A percentile compares a stretch with the other conserved stretches of the same genome.
These are phyloP conservation scores for Penicillium egyptiacum DNA, from an alignment of 495 filamentous ascomycete species.

Conservation along the genomic window DNA sequence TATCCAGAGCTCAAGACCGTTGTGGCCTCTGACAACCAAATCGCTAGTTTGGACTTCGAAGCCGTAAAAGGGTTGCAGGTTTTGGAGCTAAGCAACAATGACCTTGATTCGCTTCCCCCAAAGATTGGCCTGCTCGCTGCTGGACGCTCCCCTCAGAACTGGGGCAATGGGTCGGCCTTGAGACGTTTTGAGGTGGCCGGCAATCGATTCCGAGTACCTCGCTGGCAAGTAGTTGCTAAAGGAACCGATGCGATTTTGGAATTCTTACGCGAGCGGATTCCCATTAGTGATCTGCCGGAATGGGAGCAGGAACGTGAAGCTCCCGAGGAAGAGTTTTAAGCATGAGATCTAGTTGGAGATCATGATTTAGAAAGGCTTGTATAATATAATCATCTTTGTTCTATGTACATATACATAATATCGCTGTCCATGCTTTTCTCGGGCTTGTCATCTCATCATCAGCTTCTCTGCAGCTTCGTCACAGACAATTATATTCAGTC, in stretches of 20 bases:
- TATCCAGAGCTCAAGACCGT: slow-evolving; percentile 70
- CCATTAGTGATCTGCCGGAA: slow-evolving; percentile 55
- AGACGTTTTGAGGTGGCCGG: slow-evolving; percentile 66
- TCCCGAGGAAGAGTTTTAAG: slow-evolving; percentile 17
- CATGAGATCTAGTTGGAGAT: slow-evolving; percentile 2
- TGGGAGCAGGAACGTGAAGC: slow-evolving; percentile 35
- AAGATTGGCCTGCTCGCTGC: slow-evolving; percentile 68
- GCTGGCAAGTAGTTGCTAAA: slow-evolving; percentile 79
- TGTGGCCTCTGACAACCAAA: slow-evolving; percentile 72
- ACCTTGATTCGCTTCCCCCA: slow-evolving; percentile 73
- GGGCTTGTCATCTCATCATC: slow-evolving; percentile 7
- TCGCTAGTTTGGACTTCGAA: slow-evolving; percentile 70
- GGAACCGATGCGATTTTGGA: slow-evolving; percentile 84
- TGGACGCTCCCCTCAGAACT: slow-evolving; percentile 44
- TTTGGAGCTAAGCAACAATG: slow-evolving; percentile 79
- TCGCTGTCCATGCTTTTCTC: slow-evolving; percentile 15
- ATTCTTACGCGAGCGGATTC: slow-evolving; percentile 79
- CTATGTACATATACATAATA: slow-evolving; percentile 20
- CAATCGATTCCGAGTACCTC: slow-evolving; percentile 83
- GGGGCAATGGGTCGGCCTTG: slow-evolving; percentile 41
- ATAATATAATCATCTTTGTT: slow-evolving; percentile 18
- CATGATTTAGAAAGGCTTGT: slow-evolving; percentile 5
- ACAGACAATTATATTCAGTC: slow-evolving; percentile 1
- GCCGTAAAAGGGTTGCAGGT: slow-evolving; percentile 69
- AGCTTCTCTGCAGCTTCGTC: not conserved